Percentiles rank a stretch among this genome's conserved stretches.
Evolutionary conservation across 75 land plant genomes (phyloP).

Genomic region (Picea sitchensis): DNA sequence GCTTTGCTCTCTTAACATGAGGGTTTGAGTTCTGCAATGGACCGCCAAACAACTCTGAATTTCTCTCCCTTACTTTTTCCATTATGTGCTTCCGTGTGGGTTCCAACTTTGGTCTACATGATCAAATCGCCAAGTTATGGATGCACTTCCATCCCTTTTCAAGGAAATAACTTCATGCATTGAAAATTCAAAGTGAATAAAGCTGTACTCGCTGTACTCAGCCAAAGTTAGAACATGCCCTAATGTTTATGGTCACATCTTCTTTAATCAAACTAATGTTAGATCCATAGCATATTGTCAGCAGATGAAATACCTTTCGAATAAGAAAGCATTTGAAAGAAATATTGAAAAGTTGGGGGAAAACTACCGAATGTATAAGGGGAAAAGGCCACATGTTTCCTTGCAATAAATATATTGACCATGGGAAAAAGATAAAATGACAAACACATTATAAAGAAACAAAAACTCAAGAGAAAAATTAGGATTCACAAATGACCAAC

Average conservation of each 20-base stretch:
- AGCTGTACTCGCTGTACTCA: not conserved
- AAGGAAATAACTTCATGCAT: not conserved
- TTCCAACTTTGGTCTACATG: slow-evolving; percentile 53
- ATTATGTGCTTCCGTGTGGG: slow-evolving; percentile 30
- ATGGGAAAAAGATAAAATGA: not conserved
- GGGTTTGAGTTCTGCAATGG: slow-evolving; percentile 11
- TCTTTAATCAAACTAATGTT: not conserved
- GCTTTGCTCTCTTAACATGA: not conserved
- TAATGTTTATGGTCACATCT: not conserved
- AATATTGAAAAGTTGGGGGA: not conserved
- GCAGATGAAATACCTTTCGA: too few relatives aligned
- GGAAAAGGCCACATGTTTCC: too few relatives aligned
- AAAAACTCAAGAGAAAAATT: not conserved
- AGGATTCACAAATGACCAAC: not conserved
- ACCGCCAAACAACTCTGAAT: slow-evolving; percentile 32
- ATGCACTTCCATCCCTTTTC: not conserved
- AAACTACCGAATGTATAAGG: too few relatives aligned
- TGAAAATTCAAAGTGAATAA: not conserved
- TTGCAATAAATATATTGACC: too few relatives aligned
- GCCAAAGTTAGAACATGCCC: not conserved
- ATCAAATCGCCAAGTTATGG: not conserved
- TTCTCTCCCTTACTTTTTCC: slow-evolving; percentile 45
- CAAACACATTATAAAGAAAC: too few relatives aligned
- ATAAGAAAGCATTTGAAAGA: not conserved
- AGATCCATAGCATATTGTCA: too few relatives aligned